Base-by-base conservation (phyloP, 805 yeast species). In the Lachancea waltii region DNA sequence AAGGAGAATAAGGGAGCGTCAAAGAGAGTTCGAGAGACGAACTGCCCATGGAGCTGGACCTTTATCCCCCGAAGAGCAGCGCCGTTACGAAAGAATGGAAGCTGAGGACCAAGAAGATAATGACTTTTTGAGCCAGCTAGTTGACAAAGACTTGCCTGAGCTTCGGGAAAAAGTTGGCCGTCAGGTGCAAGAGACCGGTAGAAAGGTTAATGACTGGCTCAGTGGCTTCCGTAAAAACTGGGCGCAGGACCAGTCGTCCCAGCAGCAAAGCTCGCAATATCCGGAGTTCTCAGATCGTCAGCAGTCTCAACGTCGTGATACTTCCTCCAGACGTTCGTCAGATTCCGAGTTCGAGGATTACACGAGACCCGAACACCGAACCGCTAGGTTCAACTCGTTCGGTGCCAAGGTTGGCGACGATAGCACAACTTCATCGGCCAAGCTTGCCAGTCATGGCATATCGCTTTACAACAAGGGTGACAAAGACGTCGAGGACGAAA, bases 141-240 rank as follows among this genome's bases (percentile, higher is more conserved):
- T 71, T 23, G 74, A 70, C 27, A 68, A 68, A 38, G 82, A 76
- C 39, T 47, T 71, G 20, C 75, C 75, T 6, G 81, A 75, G 49
- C 65, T 84, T 48, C 78, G 75, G 53, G 82, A 81, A 40, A 73
- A 78, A 36, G 71, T 89, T 37, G 68, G 74, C 30, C 80, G 80
- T 53, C 86, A 90, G 15, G 69, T 87, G 32, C 87, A 81, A 51
- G 95, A 85, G 50, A 86, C 95, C 1, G 76, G 80, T 40, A 68
- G 73, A 33, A 80, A 81, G 39, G 75, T 87, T 42, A 80, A 82
- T 44, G 73, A 78, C 11, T 87, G 95, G 95, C 76, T 85, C 34
- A 75, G 75, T 43, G 84, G 79, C 11, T 54, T 85, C 30, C 48
- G 45, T 22, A 56, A 49, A 29, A 54, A 40, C 27, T 43, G 49